A percentile compares a stretch with the other conserved stretches of the same genome.
phyloP scores from a whole-genome alignment of 1,139 yeast genomes.

The Suhomyces maxii region DNA sequence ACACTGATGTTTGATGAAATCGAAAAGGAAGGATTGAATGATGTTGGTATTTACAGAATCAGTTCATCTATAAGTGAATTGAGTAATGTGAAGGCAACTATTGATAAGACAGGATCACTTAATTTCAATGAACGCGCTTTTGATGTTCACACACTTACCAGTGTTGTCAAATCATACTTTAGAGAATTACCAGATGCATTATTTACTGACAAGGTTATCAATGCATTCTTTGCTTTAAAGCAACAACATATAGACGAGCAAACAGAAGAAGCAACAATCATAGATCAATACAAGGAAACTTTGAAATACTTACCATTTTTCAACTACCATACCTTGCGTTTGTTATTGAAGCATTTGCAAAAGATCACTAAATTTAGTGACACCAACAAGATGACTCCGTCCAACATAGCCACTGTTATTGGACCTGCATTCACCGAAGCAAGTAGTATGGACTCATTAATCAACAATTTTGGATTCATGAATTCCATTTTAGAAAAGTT shows the following conservation, averaged over 20 bases:
- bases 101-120: constrained; percentile 67
- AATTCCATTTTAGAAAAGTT: constrained; percentile 53
- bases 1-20: constrained; percentile 67
- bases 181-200: constrained; percentile 90
- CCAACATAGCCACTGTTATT: constrained; percentile 76
- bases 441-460: constrained; percentile 49
- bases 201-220: constrained; percentile 55
- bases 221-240: constrained; percentile 47
- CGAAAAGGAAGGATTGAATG: constrained; percentile 82
- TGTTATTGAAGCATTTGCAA: constrained; percentile 68
- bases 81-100: constrained; percentile 63
- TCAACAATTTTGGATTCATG: constrained; percentile 56
- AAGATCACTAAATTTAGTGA: constrained; percentile 58
- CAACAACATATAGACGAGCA: constrained; percentile 29
- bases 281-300: constrained; percentile 43
- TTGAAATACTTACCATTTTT: constrained; percentile 57
- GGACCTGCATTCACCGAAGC: constrained; percentile 65
- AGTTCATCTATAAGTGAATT: constrained; percentile 87
- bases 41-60: constrained; percentile 88
- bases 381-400: constrained; percentile 75
- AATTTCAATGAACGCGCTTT: constrained; percentile 65
- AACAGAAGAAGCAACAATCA: constrained; percentile 19
- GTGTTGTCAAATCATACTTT: constrained; percentile 80
- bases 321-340: constrained; percentile 67
- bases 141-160: constrained; percentile 87